Evolutionary conservation across 345 rosid species (phyloP), one percentile per base, ranked within the genome.

Genomic region (Citrus reticulata): DNA sequence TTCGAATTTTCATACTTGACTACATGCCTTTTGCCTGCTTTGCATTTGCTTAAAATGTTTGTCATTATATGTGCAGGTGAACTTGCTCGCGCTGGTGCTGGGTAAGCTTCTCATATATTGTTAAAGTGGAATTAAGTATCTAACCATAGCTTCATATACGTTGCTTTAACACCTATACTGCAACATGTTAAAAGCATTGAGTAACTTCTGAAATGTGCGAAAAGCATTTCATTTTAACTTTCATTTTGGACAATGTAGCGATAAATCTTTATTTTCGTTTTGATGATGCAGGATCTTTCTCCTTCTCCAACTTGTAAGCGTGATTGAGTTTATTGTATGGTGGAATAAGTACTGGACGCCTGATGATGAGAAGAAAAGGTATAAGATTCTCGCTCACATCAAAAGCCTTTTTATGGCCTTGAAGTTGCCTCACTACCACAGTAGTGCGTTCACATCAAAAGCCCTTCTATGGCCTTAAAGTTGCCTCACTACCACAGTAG

Each of bases 331-430:
- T 75, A 93, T 91, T 24, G 86, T 85, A 70, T 95, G 97, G 98
- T 95, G 98, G 98, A 93, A 95, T 73, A 86, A 86, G 72, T 90
- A 90, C 75, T 92, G 98, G 95, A 92, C 87, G 94, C 91, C 92
- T 30, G 86, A 84, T 49, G 79, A 88, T 51, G 87, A 80, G 69
- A 86, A 74, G 74, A 82, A 61, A 83, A 91, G 93, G 98, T 93
- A 85, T n/a, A 32, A 2, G 14, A 20, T 11, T 63, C 64, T 63
- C n/a, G 22, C 19, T 46, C 40, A 29, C 29, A 20, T 9, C 24
- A 57, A 20, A 65, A 34, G 34, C 42, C 37, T 19, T 70, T 25
- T 8, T 3, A 65, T 65, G 16, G 51, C 69, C 46, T 34, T 32
- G 32, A 32, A 30, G 9, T 71, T 71, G 59, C 17, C 29, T 30